Percentiles rank a stretch among this genome's conserved stretches.
Evolutionary conservation across 2,329 filamentous ascomycete genomes (phyloP).

Genomic region (Balansia obtecta): DNA sequence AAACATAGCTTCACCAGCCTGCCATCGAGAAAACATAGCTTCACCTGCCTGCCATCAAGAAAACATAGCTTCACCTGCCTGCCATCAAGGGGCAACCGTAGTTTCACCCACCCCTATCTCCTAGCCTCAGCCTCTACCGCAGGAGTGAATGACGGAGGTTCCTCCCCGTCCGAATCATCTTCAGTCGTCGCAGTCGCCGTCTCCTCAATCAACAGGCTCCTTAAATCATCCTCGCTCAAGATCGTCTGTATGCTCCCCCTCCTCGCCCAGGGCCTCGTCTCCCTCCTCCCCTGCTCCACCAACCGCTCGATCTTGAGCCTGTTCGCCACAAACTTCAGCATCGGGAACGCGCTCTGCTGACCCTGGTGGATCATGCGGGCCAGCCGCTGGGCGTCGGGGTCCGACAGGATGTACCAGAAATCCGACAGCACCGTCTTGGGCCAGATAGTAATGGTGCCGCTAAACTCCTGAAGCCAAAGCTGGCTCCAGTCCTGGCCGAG

Average conservation of each 20-base stretch:
- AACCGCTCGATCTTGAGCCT: slow-evolving; percentile 68
- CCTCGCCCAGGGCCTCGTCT: slow-evolving; percentile 35
- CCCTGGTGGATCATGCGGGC: slow-evolving; percentile 85
- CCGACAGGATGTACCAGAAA: slow-evolving; percentile 74
- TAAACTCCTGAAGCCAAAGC: slow-evolving; percentile 91
- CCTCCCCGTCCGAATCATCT: slow-evolving; percentile 24
- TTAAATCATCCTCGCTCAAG: slow-evolving; percentile 47
- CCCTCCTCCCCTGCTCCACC: slow-evolving; percentile 45
- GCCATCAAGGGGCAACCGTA: no score
- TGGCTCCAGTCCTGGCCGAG: slow-evolving; percentile 94
- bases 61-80: no score
- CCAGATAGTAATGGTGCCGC: slow-evolving; percentile 93
- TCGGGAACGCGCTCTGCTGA: slow-evolving; percentile 80
- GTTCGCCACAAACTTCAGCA: slow-evolving; percentile 83
- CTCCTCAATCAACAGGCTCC: slow-evolving; percentile 31
- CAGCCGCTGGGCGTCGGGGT: slow-evolving; percentile 63
- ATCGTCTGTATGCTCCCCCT: slow-evolving; percentile 46
- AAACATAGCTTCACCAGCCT: no score
- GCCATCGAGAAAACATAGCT: no score
- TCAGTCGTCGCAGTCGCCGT: slow-evolving; percentile 23
- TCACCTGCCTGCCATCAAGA: no score
- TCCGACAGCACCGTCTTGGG: slow-evolving; percentile 69
- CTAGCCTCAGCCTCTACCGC: slow-evolving; percentile 14
- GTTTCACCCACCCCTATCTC: no score
- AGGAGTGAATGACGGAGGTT: slow-evolving; percentile 13